Conservation (phyloP, 1,139 yeast species). For the Schizosaccharomyces versatilis region DNA sequence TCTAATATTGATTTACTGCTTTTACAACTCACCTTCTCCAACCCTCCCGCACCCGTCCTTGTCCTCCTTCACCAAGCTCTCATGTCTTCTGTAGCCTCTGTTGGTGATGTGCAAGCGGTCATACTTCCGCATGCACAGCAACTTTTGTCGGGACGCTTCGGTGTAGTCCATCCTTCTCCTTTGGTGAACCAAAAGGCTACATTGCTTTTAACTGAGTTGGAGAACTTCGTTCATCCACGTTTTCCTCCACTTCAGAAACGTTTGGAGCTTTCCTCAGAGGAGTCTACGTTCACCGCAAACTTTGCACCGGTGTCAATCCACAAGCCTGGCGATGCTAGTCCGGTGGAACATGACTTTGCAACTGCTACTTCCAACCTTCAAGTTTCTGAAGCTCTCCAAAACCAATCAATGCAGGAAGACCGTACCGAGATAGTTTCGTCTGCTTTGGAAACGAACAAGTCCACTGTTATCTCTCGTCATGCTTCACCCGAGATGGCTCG, state of each 20-base stretch:
- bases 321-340: too few relatives aligned
- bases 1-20: neutral
- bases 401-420: too few relatives aligned
- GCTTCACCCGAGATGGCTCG: too few relatives aligned
- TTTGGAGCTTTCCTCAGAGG: neutral
- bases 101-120: neutral
- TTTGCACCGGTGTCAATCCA: neutral
- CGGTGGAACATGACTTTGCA: too few relatives aligned
- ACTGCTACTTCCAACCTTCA: too few relatives aligned
- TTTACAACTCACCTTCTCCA: neutral
- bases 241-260: neutral
- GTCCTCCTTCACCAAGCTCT: neutral
- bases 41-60: neutral
- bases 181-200: neutral
- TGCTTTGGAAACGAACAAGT: too few relatives aligned
- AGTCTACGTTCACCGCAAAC: neutral
- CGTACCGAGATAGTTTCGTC: too few relatives aligned
- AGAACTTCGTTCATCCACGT: neutral
- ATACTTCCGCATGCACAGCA: neutral
- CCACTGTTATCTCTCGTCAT: too few relatives aligned
- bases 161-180: neutral
- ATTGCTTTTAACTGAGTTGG: neutral
- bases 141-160: neutral
- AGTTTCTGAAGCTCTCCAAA: too few relatives aligned
- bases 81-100: neutral